These are phyloP conservation scores for Cornus kousa DNA, from an alignment of 148 eudicot species.

Conservation along the genomic window DNA sequence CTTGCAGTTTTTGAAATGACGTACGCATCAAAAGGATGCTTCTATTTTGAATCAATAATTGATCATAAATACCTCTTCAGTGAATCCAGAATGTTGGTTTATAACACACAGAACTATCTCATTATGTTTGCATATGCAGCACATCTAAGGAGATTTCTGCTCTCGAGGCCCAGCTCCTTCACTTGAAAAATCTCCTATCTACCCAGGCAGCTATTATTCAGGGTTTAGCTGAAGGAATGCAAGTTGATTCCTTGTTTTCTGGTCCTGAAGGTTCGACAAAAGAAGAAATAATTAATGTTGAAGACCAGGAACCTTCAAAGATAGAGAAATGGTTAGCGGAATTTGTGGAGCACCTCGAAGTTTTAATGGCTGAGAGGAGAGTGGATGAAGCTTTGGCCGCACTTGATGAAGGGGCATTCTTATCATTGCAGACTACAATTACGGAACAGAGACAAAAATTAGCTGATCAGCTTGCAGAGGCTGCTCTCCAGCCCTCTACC, in stretches of 20 bases:
- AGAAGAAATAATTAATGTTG: slow-evolving; percentile 26
- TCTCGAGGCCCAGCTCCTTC: slow-evolving; percentile 83
- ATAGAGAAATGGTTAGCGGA: slow-evolving; percentile 63
- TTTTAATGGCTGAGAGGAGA: slow-evolving; percentile 75
- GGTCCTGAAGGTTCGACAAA: slow-evolving; percentile 40
- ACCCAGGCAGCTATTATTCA: slow-evolving; percentile 72
- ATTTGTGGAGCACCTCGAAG: slow-evolving; percentile 64
- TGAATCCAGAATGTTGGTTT: not conserved
- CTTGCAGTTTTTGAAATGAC: not conserved
- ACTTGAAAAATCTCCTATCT: slow-evolving; percentile 68
- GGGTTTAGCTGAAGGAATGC: slow-evolving; percentile 70
- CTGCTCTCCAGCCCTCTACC: slow-evolving; percentile 71
- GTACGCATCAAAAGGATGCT: not conserved
- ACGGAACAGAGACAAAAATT: slow-evolving; percentile 58
- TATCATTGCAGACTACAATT: slow-evolving; percentile 52
- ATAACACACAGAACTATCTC: slow-evolving; percentile 7
- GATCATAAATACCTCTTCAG: slow-evolving; percentile 6
- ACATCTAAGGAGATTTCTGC: slow-evolving; percentile 91
- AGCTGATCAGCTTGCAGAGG: slow-evolving; percentile 67
- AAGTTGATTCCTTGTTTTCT: slow-evolving; percentile 46
- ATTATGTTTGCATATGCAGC: slow-evolving; percentile 38
- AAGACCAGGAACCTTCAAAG: slow-evolving; percentile 46
- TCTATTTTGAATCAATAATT: not conserved
- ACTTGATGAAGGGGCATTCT: slow-evolving; percentile 59
- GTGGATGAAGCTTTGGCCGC: slow-evolving; percentile 68